A percentile compares a stretch with the other conserved stretches of the same genome.
These are phyloP conservation scores for Leucogyrophana mollusca DNA, from an alignment of 768 basidiomycete species.

Conservation along the genomic window DNA sequence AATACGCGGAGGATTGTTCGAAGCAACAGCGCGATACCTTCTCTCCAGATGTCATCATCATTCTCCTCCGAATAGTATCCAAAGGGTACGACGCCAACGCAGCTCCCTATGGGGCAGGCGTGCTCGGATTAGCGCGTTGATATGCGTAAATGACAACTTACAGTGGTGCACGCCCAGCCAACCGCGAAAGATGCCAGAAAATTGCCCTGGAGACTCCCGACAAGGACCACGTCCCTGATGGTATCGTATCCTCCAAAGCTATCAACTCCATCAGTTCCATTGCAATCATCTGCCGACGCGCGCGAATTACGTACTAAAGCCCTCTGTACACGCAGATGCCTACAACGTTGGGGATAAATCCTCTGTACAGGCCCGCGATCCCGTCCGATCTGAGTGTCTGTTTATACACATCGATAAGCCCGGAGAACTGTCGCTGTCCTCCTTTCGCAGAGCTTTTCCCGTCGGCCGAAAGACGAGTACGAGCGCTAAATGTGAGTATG, in stretches of 20 bases:
- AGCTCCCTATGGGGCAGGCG: constrained; percentile 25
- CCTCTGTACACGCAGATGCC: constrained; percentile 45
- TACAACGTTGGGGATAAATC: constrained; percentile 40
- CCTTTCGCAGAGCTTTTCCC: constrained; percentile 34
- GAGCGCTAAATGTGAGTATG: constrained; percentile 24
- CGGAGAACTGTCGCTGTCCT: constrained; percentile 39
- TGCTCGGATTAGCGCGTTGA: background rate
- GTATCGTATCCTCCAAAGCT: constrained; percentile 47
- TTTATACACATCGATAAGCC: constrained; percentile 42
- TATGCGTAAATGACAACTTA: constrained; percentile 11
- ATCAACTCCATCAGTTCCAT: background rate
- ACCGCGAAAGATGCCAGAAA: constrained; percentile 41
- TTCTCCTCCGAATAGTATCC: constrained; percentile 44
- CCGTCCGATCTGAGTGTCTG: constrained; percentile 42
- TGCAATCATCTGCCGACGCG: background rate
- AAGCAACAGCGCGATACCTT: constrained; percentile 13
- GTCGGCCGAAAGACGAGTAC: constrained; percentile 42
- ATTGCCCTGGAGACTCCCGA: constrained; percentile 37
- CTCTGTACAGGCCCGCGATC: constrained; percentile 39
- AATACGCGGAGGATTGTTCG: background rate
- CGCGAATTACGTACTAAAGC: constrained; percentile 36
- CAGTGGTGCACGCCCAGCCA: constrained; percentile 41
- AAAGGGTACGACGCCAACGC: constrained; percentile 40
- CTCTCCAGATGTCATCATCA: constrained; percentile 48
- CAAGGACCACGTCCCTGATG: constrained; percentile 35